Percentiles rank a stretch among this genome's conserved stretches.
Conservation (phyloP, 805 yeast genomes). For the Spathaspora passalidarum region DNA sequence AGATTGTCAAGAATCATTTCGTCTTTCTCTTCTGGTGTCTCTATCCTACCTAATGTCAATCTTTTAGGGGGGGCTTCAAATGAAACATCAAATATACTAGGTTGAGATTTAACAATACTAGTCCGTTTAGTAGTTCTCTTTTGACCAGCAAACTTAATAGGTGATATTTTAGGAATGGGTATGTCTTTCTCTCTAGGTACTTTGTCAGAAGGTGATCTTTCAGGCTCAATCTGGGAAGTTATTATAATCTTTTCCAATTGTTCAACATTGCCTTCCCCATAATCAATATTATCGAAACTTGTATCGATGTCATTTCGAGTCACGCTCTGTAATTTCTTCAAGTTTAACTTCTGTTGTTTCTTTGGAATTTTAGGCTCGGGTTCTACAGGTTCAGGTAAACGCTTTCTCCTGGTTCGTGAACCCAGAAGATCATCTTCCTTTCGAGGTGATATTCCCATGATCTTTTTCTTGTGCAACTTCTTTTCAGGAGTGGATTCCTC, state of each 20-base stretch:
- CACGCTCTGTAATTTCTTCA: neutral
- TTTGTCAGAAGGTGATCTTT: neutral
- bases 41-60: neutral
- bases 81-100: slow-evolving; percentile 12
- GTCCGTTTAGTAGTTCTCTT: neutral
- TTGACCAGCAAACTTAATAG: slow-evolving; percentile 6
- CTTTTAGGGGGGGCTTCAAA: slow-evolving; percentile 6
- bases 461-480: neutral
- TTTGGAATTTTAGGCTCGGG: neutral
- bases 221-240: neutral
- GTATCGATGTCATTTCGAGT: slow-evolving; percentile 2
- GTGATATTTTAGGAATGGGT: neutral
- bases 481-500: neutral
- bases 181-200: neutral
- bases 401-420: slow-evolving; percentile 9
- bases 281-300: slow-evolving; percentile 9
- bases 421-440: neutral
- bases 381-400: neutral
- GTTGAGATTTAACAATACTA: neutral
- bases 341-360: neutral
- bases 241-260: slow-evolving; percentile 5
- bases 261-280: slow-evolving; percentile 10
- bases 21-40: neutral
- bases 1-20: neutral
- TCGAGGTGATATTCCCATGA: neutral